Evolutionary conservation across 2,329 filamentous ascomycete species (phyloP).

Genomic region (Trichoderma brevicompactum): DNA sequence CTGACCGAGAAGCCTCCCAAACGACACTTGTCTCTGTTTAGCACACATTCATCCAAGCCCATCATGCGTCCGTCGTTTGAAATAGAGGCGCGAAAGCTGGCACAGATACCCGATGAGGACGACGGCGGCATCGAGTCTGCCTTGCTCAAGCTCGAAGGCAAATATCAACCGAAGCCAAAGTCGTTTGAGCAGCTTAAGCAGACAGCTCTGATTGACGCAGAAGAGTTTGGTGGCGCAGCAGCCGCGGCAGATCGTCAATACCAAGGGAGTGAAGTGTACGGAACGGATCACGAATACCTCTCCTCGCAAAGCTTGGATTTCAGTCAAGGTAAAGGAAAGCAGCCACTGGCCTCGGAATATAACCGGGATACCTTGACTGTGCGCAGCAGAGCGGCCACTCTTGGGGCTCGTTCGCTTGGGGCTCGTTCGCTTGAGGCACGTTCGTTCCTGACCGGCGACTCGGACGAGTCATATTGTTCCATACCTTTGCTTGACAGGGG

Average conservation of each 20-base stretch:
- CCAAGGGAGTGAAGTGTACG: background rate
- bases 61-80: conserved; percentile 79
- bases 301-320: background rate
- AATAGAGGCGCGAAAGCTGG: conserved; percentile 82
- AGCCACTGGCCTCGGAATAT: background rate
- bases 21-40: conserved; percentile 58
- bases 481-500: conserved; percentile 76
- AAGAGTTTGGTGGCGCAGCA: background rate
- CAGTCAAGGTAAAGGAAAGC: conserved; percentile 7
- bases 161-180: conserved; percentile 62
- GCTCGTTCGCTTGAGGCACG: conserved; percentile 50
- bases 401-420: conserved; percentile 50
- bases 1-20: conserved; percentile 57
- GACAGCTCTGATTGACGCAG: conserved; percentile 18
- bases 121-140: conserved; percentile 94
- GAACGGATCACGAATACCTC: background rate
- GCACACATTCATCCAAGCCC: conserved; percentile 65
- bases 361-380: conserved; percentile 14
- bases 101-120: conserved; percentile 80
- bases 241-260: background rate
- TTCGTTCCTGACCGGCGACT: conserved; percentile 63
- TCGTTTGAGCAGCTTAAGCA: conserved; percentile 40
- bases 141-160: conserved; percentile 88
- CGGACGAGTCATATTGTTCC: conserved; percentile 75
- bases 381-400: conserved; percentile 29